phyloP scores from a whole-genome alignment of 192 early-diverging fungal species.

The Umbelopsis vinacea region DNA sequence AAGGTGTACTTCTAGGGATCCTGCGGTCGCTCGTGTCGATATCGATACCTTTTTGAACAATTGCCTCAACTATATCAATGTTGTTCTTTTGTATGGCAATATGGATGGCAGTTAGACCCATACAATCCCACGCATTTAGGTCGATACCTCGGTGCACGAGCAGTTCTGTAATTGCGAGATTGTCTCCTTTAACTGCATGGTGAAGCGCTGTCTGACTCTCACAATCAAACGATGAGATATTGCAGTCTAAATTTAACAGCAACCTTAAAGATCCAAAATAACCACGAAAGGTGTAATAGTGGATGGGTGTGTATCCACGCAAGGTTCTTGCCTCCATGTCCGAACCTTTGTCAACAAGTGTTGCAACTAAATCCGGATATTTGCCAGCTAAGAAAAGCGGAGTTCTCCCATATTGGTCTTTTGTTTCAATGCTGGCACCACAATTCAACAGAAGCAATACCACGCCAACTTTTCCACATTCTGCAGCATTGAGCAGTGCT shows the following conservation, averaged over 20 bases:
- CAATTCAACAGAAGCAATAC: neutral
- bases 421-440: neutral
- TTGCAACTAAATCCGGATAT: neutral
- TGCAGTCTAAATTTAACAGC: neutral
- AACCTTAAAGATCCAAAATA: neutral
- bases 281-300: neutral
- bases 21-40: neutral
- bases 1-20: neutral
- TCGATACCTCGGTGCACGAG: neutral
- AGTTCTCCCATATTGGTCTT: neutral
- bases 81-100: neutral
- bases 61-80: neutral
- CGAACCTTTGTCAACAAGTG: neutral
- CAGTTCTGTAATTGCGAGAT: neutral
- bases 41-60: neutral
- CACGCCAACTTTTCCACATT: neutral
- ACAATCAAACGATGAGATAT: neutral
- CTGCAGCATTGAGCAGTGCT: neutral
- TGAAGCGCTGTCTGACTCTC: neutral
- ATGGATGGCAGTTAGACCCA: neutral
- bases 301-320: neutral
- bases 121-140: neutral
- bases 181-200: neutral
- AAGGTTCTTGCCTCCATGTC: neutral
- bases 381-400: neutral